These are phyloP conservation scores for Leishmania guyanensis DNA, from an alignment of 208 protist species.

Conservation along the genomic window DNA sequence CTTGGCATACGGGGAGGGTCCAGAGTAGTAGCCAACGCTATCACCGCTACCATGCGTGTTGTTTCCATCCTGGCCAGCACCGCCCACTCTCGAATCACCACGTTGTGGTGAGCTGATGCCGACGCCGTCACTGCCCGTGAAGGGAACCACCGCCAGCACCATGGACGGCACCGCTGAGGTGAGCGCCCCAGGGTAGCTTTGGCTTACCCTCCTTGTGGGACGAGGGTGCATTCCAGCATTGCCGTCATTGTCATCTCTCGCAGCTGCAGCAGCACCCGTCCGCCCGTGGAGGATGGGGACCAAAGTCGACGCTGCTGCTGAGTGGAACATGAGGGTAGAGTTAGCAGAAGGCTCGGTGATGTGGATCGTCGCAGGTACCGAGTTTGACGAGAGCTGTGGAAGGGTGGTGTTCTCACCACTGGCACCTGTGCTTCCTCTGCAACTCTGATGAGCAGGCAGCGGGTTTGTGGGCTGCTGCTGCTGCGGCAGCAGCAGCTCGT, in stretches of 20 bases:
- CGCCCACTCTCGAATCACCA: neutral
- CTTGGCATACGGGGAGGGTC: slow-evolving; percentile 8
- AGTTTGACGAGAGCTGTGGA: neutral
- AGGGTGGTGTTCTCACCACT: neutral
- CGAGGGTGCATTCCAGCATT: neutral
- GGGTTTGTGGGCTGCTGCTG: neutral
- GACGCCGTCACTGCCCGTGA: slow-evolving; percentile 1
- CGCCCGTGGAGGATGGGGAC: neutral
- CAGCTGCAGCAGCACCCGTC: neutral
- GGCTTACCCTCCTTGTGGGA: neutral
- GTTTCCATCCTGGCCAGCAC: neutral
- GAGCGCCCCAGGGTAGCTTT: neutral
- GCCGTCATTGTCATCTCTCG: neutral
- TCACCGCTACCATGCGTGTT: neutral
- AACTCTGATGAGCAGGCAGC: no score
- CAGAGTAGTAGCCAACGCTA: slow-evolving; percentile 3
- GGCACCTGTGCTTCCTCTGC: neutral
- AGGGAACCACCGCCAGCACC: slow-evolving; percentile 31
- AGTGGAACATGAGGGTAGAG: neutral
- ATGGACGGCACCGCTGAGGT: slow-evolving; percentile 3
- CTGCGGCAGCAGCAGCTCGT: slow-evolving; percentile 4
- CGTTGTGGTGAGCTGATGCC: neutral
- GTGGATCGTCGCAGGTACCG: neutral
- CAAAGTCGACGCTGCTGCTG: neutral
- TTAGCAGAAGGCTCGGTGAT: neutral